Conservation (phyloP, 805 yeast genomes). For the Kodamaea hsintzibuensis region DNA sequence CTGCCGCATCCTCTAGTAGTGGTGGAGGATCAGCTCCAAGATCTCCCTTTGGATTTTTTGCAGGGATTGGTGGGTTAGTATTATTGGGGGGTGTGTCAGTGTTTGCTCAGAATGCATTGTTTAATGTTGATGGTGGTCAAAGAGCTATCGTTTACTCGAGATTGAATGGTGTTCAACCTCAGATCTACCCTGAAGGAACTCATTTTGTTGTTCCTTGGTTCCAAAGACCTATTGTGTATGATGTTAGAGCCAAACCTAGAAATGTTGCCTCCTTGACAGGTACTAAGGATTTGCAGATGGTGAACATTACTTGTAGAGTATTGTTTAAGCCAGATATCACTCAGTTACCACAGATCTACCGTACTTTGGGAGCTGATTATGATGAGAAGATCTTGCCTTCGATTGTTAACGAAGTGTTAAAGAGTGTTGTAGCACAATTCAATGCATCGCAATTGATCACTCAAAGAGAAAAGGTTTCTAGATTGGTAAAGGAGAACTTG, state of each 20-base stretch:
- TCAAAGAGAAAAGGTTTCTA: slow-evolving; percentile 95
- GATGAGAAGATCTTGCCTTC: slow-evolving; percentile 97
- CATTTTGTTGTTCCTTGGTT: slow-evolving; percentile 93
- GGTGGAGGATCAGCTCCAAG: slow-evolving; percentile 32
- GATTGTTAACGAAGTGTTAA: slow-evolving; percentile 96
- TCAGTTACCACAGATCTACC: slow-evolving; percentile 79
- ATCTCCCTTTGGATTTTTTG: slow-evolving; percentile 38
- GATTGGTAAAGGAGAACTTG: slow-evolving; percentile 86
- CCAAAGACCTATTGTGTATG: slow-evolving; percentile 89
- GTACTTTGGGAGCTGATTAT: slow-evolving; percentile 92
- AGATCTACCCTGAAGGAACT: slow-evolving; percentile 89
- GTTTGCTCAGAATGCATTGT: slow-evolving; percentile 45
- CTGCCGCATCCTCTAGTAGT: slow-evolving; percentile 25
- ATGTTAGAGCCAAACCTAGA: slow-evolving; percentile 96
- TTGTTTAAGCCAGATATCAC: slow-evolving; percentile 81
- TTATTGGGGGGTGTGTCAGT: slow-evolving; percentile 42
- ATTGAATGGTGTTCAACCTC: slow-evolving; percentile 77
- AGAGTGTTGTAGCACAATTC: slow-evolving; percentile 96
- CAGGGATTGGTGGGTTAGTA: slow-evolving; percentile 44
- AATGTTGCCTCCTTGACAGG: slow-evolving; percentile 96
- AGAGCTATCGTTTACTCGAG: slow-evolving; percentile 94
- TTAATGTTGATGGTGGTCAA: slow-evolving; percentile 95
- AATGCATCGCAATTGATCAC: slow-evolving; percentile 97
- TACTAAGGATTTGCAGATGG: slow-evolving; percentile 98
- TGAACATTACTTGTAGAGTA: slow-evolving; percentile 97